Evolutionary conservation across 305 asterid species (phyloP).

Genomic region (Rubia tinctorum): DNA sequence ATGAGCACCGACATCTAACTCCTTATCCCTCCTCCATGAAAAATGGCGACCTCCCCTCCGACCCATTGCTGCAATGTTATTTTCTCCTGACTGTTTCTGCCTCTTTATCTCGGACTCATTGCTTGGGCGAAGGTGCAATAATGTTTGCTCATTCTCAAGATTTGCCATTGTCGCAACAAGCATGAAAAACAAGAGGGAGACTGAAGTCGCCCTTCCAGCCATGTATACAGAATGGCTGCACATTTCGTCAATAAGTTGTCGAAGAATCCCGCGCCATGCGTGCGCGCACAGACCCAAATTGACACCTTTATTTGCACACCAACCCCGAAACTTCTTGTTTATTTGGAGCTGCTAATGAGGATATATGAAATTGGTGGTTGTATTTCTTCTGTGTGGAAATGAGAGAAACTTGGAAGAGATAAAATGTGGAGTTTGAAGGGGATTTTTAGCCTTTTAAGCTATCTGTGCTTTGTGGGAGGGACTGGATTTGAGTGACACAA

Average conservation of each 20-base stretch:
- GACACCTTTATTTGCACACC: too few relatives aligned
- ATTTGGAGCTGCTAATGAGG: background rate
- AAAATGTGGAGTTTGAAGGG: background rate
- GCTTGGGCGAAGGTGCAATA: background rate
- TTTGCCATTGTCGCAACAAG: slow-evolving; percentile 14
- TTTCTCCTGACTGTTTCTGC: slow-evolving; percentile 4
- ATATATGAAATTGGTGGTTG: background rate
- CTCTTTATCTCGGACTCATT: slow-evolving; percentile 3
- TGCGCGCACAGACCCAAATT: too few relatives aligned
- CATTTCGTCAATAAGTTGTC: background rate
- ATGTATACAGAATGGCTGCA: background rate
- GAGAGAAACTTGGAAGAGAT: background rate
- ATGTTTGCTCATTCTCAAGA: slow-evolving; percentile 6
- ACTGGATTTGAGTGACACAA: background rate
- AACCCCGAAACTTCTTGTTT: background rate
- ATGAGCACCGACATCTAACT: slow-evolving; percentile 29
- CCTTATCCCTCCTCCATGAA: slow-evolving; percentile 28
- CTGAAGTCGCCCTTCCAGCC: background rate
- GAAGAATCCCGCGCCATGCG: background rate
- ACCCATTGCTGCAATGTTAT: slow-evolving; percentile 19
- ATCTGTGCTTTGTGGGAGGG: background rate
- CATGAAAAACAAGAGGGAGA: slow-evolving; percentile 18
- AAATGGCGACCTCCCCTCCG: slow-evolving; percentile 19
- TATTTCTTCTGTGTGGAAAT: background rate
- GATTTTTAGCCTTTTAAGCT: background rate